Evolutionary conservation across 768 basidiomycete genomes (phyloP), one percentile per base, ranked within the genome.

Genomic region (Leccinum uliginosum): DNA sequence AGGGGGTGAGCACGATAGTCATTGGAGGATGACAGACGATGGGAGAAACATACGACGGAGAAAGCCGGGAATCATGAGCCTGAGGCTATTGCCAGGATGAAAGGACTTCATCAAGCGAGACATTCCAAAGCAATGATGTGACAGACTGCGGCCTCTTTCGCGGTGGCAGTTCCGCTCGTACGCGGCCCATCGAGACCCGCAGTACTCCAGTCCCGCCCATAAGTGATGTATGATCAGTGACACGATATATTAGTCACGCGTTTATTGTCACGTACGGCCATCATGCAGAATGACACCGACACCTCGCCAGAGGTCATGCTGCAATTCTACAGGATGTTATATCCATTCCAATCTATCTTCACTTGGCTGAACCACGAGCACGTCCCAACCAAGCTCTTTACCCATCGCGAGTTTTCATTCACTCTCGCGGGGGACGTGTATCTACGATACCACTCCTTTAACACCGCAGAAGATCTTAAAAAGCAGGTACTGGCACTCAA

Each of bases 281-380:
- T 23, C 56, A 59, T 66, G 62, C 50, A 21, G 17, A 59, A 67
- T 6, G 62, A 64, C 48, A 45, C 59, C 34, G 50, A 72, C 49
- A 59, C 72, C 34, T 80, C 85, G 0, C 81, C 84, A 14, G 83
- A 86, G 66, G 76, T 87, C 51, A 88, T 88, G 84, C 71, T 80
- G 23, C 78, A 81, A 10, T 99, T 93, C 73, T 98, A 99, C 75
- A 80, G 86, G 44, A 83, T 93, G 46, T 77, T 98, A 1, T 98
- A 96, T 71, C 97, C 97, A 3, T 98, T 92, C 82, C 90, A 93
- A 69, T 88, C 92, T 1, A 82, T 98, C 61, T 98, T 87, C 74
- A 80, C 82, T 57, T 99, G 97, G 97, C 79, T 99, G 23, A 98
- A 98, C 69, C 96, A 98, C 61, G 89, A 88, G 60, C 88, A 91